phyloP scores from a whole-genome alignment of 2,329 filamentous ascomycete species.

The Rutstroemia sydowiana region DNA sequence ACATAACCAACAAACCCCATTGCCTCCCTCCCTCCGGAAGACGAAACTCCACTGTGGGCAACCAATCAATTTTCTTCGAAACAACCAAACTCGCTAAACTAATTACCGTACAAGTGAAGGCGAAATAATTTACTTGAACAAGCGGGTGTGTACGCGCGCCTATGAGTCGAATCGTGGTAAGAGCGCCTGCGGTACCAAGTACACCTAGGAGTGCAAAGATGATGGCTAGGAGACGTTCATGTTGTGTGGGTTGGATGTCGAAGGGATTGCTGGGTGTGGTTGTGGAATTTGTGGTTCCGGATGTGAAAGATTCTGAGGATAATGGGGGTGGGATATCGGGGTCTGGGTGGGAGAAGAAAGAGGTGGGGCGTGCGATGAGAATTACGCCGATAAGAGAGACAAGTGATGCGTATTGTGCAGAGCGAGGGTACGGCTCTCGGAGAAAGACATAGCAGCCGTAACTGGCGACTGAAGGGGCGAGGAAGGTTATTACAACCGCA shows the following conservation, averaged over 20 bases:
- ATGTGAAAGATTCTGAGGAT: slow-evolving; percentile 16
- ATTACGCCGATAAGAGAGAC: slow-evolving; percentile 74
- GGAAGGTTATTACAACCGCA: slow-evolving; percentile 82
- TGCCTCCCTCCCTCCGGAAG: slow-evolving; percentile 34
- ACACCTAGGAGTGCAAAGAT: slow-evolving; percentile 69
- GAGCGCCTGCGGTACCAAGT: slow-evolving; percentile 65
- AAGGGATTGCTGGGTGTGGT: not conserved
- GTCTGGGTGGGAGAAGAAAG: not conserved
- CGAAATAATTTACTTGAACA: slow-evolving; percentile 83
- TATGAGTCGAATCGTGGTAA: slow-evolving; percentile 70
- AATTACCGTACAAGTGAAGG: slow-evolving; percentile 60
- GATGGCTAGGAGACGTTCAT: slow-evolving; percentile 51
- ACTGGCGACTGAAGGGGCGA: slow-evolving; percentile 73
- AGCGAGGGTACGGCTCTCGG: slow-evolving; percentile 67
- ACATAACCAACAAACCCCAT: slow-evolving; percentile 60
- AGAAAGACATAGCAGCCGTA: slow-evolving; percentile 70
- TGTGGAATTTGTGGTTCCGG: slow-evolving; percentile 8
- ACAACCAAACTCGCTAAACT: slow-evolving; percentile 31
- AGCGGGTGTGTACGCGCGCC: slow-evolving; percentile 74
- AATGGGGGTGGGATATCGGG: not conserved
- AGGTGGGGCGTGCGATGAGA: slow-evolving; percentile 62
- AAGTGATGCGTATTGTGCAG: slow-evolving; percentile 68
- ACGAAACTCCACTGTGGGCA: slow-evolving; percentile 39
- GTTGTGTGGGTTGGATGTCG: slow-evolving; percentile 17
- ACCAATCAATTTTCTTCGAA: not conserved